phyloP scores from a whole-genome alignment of 371 early-diverging fungal species.

The Mucor saturninus region DNA sequence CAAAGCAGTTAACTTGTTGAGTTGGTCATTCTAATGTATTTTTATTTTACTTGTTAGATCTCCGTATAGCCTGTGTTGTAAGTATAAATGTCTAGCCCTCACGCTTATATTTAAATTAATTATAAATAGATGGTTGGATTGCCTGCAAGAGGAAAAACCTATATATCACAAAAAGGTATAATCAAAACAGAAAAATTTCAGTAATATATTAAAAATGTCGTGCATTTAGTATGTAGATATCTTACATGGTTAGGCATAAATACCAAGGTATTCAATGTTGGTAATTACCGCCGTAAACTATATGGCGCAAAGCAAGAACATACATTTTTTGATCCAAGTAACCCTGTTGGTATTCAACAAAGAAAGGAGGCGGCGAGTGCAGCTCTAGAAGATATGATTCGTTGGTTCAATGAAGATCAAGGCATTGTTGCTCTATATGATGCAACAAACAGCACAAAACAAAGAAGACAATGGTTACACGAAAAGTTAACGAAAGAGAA shows the following conservation, averaged over 20 bases:
- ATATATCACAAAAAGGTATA: constrained; percentile 89
- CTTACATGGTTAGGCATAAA: constrained; percentile 94
- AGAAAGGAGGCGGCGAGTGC: constrained; percentile 83
- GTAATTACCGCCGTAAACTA: constrained; percentile 87
- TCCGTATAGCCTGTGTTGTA: constrained; percentile 47
- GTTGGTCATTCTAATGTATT: not conserved
- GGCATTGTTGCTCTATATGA: constrained; percentile 94
- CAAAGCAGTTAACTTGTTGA: not conserved
- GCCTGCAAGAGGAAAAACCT: constrained; percentile 92
- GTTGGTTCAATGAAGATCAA: constrained; percentile 82
- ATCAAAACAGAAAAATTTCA: not conserved
- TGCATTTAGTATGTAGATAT: constrained; percentile 79
- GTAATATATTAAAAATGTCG: not conserved
- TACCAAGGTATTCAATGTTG: constrained; percentile 92
- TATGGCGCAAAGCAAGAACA: constrained; percentile 83
- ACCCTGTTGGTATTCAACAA: constrained; percentile 70
- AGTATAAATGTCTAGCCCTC: constrained; percentile 4
- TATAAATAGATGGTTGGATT: constrained; percentile 77
- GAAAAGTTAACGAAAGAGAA: constrained; percentile 66
- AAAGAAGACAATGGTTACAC: constrained; percentile 74
- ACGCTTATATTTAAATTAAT: not conserved
- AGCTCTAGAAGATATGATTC: constrained; percentile 89
- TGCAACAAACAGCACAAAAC: constrained; percentile 93
- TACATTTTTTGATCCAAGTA: constrained; percentile 89
- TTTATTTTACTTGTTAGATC: constrained; percentile 26